phyloP scores from a whole-genome alignment of 768 basidiomycete species.

The Leccinum uliginosum region DNA sequence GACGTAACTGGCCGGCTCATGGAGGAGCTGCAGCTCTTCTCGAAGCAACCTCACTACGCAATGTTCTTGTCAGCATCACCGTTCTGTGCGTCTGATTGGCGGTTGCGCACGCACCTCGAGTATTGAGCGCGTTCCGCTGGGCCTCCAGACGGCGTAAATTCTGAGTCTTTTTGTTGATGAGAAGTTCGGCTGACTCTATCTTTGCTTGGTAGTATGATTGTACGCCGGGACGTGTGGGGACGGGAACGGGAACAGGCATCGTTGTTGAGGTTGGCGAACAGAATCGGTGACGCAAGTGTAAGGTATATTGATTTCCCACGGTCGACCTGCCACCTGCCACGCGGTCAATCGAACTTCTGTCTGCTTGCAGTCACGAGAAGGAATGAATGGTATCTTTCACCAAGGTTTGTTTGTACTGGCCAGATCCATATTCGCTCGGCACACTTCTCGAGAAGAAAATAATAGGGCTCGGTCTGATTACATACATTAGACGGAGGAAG shows the following conservation, averaged over 20 bases:
- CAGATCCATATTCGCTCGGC: not conserved
- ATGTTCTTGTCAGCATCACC: conserved; percentile 5
- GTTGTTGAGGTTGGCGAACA: not conserved
- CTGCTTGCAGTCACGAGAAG: too few relatives aligned
- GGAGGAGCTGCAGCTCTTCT: conserved; percentile 89
- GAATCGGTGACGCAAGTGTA: not conserved
- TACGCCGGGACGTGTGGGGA: conserved; percentile 45
- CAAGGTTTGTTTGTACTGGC: too few relatives aligned
- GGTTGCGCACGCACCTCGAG: conserved; percentile 59
- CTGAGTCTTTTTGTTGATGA: conserved; percentile 96
- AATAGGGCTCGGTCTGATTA: not conserved
- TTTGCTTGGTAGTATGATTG: conserved; percentile 95
- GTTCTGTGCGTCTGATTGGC: not conserved
- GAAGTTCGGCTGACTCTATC: conserved; percentile 88
- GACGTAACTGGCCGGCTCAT: conserved; percentile 96
- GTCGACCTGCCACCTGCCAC: too few relatives aligned
- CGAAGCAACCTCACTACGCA: conserved; percentile 75
- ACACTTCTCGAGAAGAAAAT: not conserved
- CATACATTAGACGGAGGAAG: not conserved
- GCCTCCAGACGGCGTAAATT: conserved; percentile 94
- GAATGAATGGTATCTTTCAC: too few relatives aligned
- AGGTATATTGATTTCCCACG: not conserved
- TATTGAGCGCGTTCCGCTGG: conserved; percentile 95
- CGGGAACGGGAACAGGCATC: conserved; percentile 31
- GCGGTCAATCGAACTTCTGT: too few relatives aligned